A percentile compares a stretch with the other conserved stretches of the same genome.
Conservation (phyloP, 768 basidiomycete species). For the Nidularia sp. region DNA sequence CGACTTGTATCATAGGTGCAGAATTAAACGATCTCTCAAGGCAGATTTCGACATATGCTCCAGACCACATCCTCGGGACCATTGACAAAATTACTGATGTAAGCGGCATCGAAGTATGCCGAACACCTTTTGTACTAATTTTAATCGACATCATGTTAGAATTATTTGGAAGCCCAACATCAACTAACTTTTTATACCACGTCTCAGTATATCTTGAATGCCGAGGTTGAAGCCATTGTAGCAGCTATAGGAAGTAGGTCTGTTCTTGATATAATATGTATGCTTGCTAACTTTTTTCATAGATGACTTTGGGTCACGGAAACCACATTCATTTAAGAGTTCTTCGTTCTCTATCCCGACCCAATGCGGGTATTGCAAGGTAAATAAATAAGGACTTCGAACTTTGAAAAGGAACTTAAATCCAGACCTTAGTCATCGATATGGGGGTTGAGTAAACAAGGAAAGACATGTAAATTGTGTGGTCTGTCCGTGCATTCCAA, state of each 20-base stretch:
- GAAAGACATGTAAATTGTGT: conserved; percentile 79
- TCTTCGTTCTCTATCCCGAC: conserved; percentile 86
- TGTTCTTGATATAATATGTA: neutral
- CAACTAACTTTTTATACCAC: conserved; percentile 49
- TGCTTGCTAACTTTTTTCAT: neutral
- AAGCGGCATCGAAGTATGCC: conserved; percentile 10
- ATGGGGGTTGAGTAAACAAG: conserved; percentile 85
- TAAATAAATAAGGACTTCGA: conserved; percentile 17
- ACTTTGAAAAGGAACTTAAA: conserved; percentile 5
- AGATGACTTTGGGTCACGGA: conserved; percentile 74
- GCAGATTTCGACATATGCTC: conserved; percentile 41
- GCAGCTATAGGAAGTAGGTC: conserved; percentile 60
- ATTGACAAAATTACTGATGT: conserved; percentile 59
- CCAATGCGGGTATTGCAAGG: conserved; percentile 79
- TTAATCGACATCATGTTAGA: conserved; percentile 31
- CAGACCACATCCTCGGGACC: conserved; percentile 48
- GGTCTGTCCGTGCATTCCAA: conserved; percentile 78
- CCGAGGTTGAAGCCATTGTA: conserved; percentile 63
- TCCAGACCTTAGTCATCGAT: conserved; percentile 57
- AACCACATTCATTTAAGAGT: conserved; percentile 78
- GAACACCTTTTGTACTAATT: conserved; percentile 2
- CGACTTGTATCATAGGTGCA: conserved; percentile 30
- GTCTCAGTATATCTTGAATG: conserved; percentile 51
- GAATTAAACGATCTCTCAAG: conserved; percentile 50
- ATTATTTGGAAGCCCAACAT: conserved; percentile 59